Evolutionary conservation across 2,329 filamentous ascomycete genomes (phyloP).

Genomic region (Ophiostoma pallidulum): DNA sequence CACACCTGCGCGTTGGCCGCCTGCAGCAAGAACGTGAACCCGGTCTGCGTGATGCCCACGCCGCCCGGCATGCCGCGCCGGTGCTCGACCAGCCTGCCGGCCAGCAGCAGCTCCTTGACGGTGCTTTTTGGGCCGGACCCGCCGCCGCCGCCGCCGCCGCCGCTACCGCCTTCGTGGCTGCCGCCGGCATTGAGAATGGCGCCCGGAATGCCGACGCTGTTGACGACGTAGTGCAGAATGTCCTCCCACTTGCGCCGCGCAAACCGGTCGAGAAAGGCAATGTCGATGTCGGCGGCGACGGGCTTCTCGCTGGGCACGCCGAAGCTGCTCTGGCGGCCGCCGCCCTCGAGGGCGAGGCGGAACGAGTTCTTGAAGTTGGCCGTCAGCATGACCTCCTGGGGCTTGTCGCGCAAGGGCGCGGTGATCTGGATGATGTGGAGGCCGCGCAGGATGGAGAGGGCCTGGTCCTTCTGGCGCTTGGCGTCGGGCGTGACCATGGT

Average conservation of each 20-base stretch:
- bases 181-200: neutral
- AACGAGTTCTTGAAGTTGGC: slow-evolving; percentile 76
- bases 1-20: slow-evolving; percentile 96
- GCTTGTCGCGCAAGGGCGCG: slow-evolving; percentile 48
- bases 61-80: slow-evolving; percentile 28
- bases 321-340: slow-evolving; percentile 78
- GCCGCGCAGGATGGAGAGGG: slow-evolving; percentile 68
- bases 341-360: slow-evolving; percentile 77
- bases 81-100: slow-evolving; percentile 68
- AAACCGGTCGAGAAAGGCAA: slow-evolving; percentile 71
- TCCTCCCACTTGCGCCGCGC: slow-evolving; percentile 89
- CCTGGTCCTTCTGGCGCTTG: slow-evolving; percentile 67
- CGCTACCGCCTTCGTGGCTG: slow-evolving; percentile 31
- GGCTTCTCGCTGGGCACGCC: slow-evolving; percentile 68
- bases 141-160: slow-evolving; percentile 15
- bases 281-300: slow-evolving; percentile 53
- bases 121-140: slow-evolving; percentile 56
- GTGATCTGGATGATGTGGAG: slow-evolving; percentile 77
- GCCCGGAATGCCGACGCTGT: slow-evolving; percentile 49
- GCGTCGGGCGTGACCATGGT: slow-evolving; percentile 66
- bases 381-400: slow-evolving; percentile 66
- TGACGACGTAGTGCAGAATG: slow-evolving; percentile 91
- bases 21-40: slow-evolving; percentile 90
- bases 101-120: slow-evolving; percentile 75
- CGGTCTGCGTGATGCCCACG: slow-evolving; percentile 78